These are phyloP conservation scores for Heterobasidion parviporum DNA, from an alignment of 1,284 basidiomycete species.

Conservation along the genomic window DNA sequence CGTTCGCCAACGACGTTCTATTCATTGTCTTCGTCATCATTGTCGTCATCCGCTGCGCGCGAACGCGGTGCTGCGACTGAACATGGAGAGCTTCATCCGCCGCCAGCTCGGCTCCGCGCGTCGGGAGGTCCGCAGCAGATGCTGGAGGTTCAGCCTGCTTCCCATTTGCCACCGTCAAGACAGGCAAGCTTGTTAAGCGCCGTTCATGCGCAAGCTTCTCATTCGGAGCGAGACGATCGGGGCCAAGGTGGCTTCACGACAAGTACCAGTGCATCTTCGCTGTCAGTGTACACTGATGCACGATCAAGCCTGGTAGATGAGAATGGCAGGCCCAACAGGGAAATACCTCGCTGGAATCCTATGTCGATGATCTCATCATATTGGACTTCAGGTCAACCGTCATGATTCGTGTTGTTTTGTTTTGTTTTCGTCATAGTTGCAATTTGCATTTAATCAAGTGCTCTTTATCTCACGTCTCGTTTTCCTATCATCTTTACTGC, in stretches of 20 bases:
- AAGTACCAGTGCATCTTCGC: not conserved
- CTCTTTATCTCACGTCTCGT: too few species aligned
- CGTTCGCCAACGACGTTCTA: slow-evolving; percentile 10
- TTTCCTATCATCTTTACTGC: too few species aligned
- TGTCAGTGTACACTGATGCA: not conserved
- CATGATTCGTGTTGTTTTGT: too few species aligned
- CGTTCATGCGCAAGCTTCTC: not conserved
- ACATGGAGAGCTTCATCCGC: slow-evolving; percentile 1
- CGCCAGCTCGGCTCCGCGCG: slow-evolving; percentile 2
- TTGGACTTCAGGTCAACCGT: too few species aligned
- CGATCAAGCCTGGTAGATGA: not conserved
- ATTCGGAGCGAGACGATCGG: not conserved
- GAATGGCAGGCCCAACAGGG: not conserved
- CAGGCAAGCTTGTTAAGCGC: slow-evolving; percentile 10
- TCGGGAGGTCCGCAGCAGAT: slow-evolving; percentile 7
- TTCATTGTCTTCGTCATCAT: slow-evolving; percentile 1
- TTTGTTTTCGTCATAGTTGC: too few species aligned
- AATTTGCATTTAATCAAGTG: too few species aligned
- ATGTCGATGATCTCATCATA: too few species aligned
- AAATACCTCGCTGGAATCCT: too few species aligned
- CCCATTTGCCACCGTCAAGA: slow-evolving; percentile 3
- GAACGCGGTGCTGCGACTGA: slow-evolving; percentile 1
- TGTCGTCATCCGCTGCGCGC: not conserved
- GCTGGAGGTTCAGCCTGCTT: not conserved
- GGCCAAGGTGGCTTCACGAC: not conserved